These are phyloP conservation scores for Musa itinerans DNA, from an alignment of 176 grass and related monocot genomes.

Conservation along the genomic window DNA sequence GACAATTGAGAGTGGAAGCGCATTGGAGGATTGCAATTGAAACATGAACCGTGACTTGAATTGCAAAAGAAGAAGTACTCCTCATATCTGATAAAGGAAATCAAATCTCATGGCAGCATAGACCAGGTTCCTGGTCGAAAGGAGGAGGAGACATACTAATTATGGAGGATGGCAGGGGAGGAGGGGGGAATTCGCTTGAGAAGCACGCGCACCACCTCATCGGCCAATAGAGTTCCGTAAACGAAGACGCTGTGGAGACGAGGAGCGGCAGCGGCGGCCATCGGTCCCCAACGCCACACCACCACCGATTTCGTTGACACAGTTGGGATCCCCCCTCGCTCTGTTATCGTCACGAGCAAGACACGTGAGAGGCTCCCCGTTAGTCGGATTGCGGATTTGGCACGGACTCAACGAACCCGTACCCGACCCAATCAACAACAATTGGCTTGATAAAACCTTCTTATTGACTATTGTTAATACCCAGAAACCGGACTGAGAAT, in stretches of 20 bases:
- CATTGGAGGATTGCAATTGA: too few species aligned
- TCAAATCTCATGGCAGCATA: neutral
- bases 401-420: too few species aligned
- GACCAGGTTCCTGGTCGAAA: too few species aligned
- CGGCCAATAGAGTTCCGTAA: slow-evolving; percentile 71
- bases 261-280: slow-evolving; percentile 7
- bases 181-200: slow-evolving; percentile 52
- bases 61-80: too few species aligned
- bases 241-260: slow-evolving; percentile 57
- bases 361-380: too few species aligned
- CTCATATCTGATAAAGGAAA: neutral
- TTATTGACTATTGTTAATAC: neutral
- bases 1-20: too few species aligned
- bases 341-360: too few species aligned
- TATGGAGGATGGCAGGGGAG: slow-evolving; percentile 36
- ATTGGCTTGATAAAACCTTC: neutral
- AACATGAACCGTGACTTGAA: too few species aligned
- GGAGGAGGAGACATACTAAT: slow-evolving; percentile 28
- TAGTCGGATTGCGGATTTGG: too few species aligned
- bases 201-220: slow-evolving; percentile 60
- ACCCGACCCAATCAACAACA: too few species aligned
- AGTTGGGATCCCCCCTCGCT: too few species aligned
- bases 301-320: too few species aligned
- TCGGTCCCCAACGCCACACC: neutral
- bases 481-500: neutral